Percentiles rank a stretch among this genome's conserved stretches.
These are phyloP conservation scores for Candolleomyces aberdarensis DNA, from an alignment of 768 basidiomycete species.

Conservation along the genomic window DNA sequence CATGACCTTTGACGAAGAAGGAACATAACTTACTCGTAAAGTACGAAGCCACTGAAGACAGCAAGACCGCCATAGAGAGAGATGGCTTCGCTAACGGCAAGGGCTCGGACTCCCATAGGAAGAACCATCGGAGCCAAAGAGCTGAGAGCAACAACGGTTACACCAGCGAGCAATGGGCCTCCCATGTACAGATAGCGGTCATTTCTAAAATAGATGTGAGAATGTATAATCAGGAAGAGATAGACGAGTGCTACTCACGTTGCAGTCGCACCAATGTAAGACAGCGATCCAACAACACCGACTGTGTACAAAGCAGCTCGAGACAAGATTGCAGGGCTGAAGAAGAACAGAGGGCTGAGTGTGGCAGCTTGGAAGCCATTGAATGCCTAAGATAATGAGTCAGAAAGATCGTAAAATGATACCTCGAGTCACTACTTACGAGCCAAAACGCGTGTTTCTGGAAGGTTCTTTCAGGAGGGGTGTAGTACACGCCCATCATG, in stretches of 20 bases:
- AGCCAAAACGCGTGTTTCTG: slow-evolving; percentile 84
- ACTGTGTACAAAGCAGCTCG: slow-evolving; percentile 87
- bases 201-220: slow-evolving; percentile 34
- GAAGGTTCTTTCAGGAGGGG: slow-evolving; percentile 69
- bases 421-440: slow-evolving; percentile 34
- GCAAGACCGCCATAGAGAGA: slow-evolving; percentile 87
- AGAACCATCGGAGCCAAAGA: slow-evolving; percentile 88
- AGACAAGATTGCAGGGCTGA: slow-evolving; percentile 79
- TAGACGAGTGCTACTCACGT: slow-evolving; percentile 37
- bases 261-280: slow-evolving; percentile 87
- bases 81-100: slow-evolving; percentile 74
- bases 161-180: slow-evolving; percentile 83
- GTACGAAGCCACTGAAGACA: slow-evolving; percentile 82
- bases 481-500: slow-evolving; percentile 82
- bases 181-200: slow-evolving; percentile 87
- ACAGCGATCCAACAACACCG: slow-evolving; percentile 81
- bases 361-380: slow-evolving; percentile 85
- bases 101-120: slow-evolving; percentile 75
- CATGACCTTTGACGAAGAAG: neutral
- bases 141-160: slow-evolving; percentile 83
- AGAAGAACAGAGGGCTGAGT: slow-evolving; percentile 85
- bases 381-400: slow-evolving; percentile 51
- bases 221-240: neutral
- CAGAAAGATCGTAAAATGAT: neutral
- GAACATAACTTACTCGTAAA: slow-evolving; percentile 65